Evolutionary conservation across 306 rosid genomes (phyloP).

Genomic region (Quercus aquifolioides): DNA sequence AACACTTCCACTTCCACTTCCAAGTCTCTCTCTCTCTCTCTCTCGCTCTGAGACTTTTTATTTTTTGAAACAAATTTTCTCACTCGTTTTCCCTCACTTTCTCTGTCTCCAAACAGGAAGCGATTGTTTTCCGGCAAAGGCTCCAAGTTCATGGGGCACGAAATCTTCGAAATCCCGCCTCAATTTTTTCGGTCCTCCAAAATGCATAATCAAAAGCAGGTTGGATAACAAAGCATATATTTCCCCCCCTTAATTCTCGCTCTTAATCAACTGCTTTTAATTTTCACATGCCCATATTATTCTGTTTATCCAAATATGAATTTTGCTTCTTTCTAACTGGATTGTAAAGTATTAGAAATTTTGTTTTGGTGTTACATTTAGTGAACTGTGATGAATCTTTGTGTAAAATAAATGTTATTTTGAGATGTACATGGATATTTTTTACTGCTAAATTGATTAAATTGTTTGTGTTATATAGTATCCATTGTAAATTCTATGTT

Average conservation of each 20-base stretch:
- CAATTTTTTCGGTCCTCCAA: constrained; percentile 22
- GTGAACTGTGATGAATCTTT: neutral
- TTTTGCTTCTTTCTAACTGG: neutral
- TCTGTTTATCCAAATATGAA: too few species aligned
- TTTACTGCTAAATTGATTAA: neutral
- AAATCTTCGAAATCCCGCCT: constrained; percentile 45
- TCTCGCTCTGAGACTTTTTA: neutral
- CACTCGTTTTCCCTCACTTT: constrained; percentile 24
- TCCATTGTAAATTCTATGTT: neutral
- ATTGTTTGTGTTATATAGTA: neutral
- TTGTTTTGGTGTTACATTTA: neutral
- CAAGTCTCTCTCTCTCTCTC: neutral
- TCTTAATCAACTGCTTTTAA: neutral
- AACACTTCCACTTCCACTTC: neutral
- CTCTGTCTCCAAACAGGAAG: constrained; percentile 35
- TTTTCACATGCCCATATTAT: neutral
- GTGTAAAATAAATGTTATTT: neutral
- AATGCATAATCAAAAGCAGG: constrained; percentile 47
- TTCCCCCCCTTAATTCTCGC: neutral
- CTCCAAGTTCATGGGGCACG: constrained; percentile 50
- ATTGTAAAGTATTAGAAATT: neutral
- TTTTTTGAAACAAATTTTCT: neutral
- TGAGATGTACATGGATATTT: neutral
- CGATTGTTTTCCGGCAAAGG: constrained; percentile 9
- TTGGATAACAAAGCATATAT: neutral